Evolutionary conservation across 208 protist species (phyloP), one percentile per base, ranked within the genome.

Genomic region (Endotrypanum monterogeii): DNA sequence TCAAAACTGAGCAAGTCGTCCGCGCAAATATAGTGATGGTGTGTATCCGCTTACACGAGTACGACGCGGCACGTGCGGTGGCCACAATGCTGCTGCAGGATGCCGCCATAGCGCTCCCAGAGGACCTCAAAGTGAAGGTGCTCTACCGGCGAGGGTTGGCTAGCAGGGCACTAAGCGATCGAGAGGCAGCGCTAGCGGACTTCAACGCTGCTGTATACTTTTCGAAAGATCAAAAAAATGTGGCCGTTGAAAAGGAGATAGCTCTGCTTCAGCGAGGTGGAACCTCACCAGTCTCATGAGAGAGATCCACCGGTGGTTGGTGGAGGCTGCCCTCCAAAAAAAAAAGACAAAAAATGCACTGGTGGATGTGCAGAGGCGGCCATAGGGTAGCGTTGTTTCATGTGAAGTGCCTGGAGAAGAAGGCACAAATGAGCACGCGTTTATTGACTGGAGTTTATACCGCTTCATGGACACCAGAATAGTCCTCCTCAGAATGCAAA

Each of bases 71-170:
- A 50, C 81, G 87, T 14, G 72, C 88, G 50, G 80, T 91, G 35
- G 89, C 92, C 46, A 93, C 92, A 37, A 86, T 92, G 79, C 74
- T 96, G 60, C 78, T 96, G 70, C 86, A 96, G 60, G 85, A 92
- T 37, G 82, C 84, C 30, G 78, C 37, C 4, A 41, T 69, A 14
- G 80, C 77, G 0, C 57, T 90, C 39, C 46, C 67, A 16, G 72
- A 72, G 0, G 85, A 84, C 20, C 44, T 96, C 48, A 87, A 90
- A 78, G 89, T 92, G 66, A 96, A 96, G 75, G 88, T 94, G 48
- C 81, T 96, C 0, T 96, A 91, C 58, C 78, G 92, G 2, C 83
- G 92, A 44, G 92, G 89, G 7, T 68, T 91, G 30, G 89, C 89
- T 14, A 93, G 88, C 73, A 86, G 89, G 71, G 82, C 68, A 23